Base-by-base conservation (phyloP, 164 flowering plant genomes). In the Magnolia sinica region DNA sequence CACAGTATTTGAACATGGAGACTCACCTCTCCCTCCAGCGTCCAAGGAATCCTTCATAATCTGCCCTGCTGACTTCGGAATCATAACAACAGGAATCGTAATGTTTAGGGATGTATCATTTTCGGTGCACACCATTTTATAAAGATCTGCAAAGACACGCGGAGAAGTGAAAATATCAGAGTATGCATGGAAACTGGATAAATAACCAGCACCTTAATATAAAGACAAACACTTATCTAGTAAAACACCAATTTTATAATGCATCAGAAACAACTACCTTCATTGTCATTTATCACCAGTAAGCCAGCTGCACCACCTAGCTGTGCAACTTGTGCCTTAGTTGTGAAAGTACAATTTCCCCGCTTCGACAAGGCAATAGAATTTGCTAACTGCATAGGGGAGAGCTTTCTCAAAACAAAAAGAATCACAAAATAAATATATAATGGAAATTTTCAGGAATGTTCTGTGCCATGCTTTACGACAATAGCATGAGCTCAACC, bases 21-120 rank as follows among this genome's bases (percentile, higher is more conserved):
- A 29, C 85, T 82, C 71, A 93, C 98, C 95, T 78, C 61, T 87
- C 67, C 77, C 73, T 73, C 90, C 88, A 64, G 31, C 82, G 50
- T 70, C 81, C 68, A 93, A 70, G 67, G 83, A 84, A 72, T 89
- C 83, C 55, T 81, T 86, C 22, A 95, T 77, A 37, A 65, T 70
- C 16, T 84, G 88, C 64, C 98, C 96, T 61, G 76, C 89, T 37
- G 94, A 88, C 80, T 91, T 91, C 10, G 89, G 80, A 77, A 95
- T 87, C 87, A 87, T 90, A 59, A 90, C 87, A 77, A 88, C 88
- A 81, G 97, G 97, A 82, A 95, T 93, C 10, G 79, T 83, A 69
- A 95, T 88, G 76, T 89, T 79, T 49, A 82, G 37, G 81, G 80
- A 72, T 65, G 91, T 82, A 61, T 81, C 87, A 81, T 88, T 85